Conservation (phyloP, 805 yeast species). For the Debaryomyces maramus region DNA sequence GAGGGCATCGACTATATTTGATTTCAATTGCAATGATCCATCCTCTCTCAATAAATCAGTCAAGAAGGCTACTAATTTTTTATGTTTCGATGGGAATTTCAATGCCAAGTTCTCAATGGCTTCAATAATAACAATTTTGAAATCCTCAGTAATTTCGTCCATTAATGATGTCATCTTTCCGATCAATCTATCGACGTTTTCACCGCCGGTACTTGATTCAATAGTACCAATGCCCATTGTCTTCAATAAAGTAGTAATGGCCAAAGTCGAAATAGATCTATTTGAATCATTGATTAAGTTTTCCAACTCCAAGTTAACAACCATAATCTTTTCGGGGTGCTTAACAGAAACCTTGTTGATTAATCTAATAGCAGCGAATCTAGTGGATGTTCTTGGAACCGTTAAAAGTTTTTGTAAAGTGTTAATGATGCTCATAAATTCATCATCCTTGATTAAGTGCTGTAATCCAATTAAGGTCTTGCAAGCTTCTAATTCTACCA, state of each 20-base stretch:
- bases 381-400: slow-evolving; percentile 87
- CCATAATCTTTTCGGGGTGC: slow-evolving; percentile 74
- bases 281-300: slow-evolving; percentile 82
- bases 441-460: slow-evolving; percentile 58
- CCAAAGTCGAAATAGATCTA: slow-evolving; percentile 92
- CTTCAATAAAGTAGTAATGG: slow-evolving; percentile 92
- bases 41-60: slow-evolving; percentile 85
- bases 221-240: slow-evolving; percentile 76
- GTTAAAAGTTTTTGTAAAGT: slow-evolving; percentile 73
- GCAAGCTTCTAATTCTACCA: slow-evolving; percentile 91
- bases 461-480: slow-evolving; percentile 62
- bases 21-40: slow-evolving; percentile 84
- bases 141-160: slow-evolving; percentile 94
- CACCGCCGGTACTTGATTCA: slow-evolving; percentile 41
- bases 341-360: slow-evolving; percentile 81
- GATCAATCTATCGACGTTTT: slow-evolving; percentile 82
- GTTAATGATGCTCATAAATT: slow-evolving; percentile 67
- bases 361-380: slow-evolving; percentile 91
- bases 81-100: slow-evolving; percentile 90
- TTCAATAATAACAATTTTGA: slow-evolving; percentile 90
- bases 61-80: slow-evolving; percentile 75
- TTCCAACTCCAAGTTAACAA: slow-evolving; percentile 85
- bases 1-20: slow-evolving; percentile 86
- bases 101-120: slow-evolving; percentile 90
- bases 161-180: slow-evolving; percentile 83